A percentile compares a stretch with the other conserved stretches of the same genome.
phyloP scores from a whole-genome alignment of 148 eudicot species.

The Cornus kousa region DNA sequence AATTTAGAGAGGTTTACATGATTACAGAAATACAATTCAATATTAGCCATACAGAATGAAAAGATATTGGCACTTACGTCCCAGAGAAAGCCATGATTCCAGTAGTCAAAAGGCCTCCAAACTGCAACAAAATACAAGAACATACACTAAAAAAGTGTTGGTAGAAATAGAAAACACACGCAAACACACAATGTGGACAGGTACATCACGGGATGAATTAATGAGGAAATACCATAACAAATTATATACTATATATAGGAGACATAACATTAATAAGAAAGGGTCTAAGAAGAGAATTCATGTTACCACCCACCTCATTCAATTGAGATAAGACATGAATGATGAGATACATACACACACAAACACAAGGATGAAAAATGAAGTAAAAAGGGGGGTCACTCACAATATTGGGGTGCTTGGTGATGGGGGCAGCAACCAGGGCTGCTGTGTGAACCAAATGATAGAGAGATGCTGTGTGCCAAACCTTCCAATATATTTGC shows the following conservation, averaged over 20 bases:
- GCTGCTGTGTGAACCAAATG: conserved; percentile 94
- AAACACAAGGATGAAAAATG: background rate
- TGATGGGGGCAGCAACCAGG: conserved; percentile 68
- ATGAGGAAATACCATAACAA: too few species aligned
- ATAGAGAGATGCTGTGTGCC: conserved; percentile 90
- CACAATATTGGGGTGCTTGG: conserved; percentile 70
- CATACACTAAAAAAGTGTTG: background rate
- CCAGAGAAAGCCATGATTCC: conserved; percentile 87
- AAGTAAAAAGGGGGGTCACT: conserved; percentile 14
- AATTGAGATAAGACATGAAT: too few species aligned
- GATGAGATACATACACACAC: background rate
- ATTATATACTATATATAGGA: too few species aligned
- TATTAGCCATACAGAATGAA: background rate
- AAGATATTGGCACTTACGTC: conserved; percentile 60
- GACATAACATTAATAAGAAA: too few species aligned
- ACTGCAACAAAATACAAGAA: conserved; percentile 40
- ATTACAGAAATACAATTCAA: background rate
- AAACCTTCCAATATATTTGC: conserved; percentile 49
- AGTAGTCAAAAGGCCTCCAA: conserved; percentile 82
- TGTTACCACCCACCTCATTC: too few species aligned
- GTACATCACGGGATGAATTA: background rate
- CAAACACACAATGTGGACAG: background rate
- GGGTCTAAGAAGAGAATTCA: too few species aligned
- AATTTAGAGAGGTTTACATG: background rate
- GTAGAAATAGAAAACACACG: background rate